Evolutionary conservation across 345 rosid genomes (phyloP), one percentile per base, ranked within the genome.

Genomic region (Toxicodendron radicans): DNA sequence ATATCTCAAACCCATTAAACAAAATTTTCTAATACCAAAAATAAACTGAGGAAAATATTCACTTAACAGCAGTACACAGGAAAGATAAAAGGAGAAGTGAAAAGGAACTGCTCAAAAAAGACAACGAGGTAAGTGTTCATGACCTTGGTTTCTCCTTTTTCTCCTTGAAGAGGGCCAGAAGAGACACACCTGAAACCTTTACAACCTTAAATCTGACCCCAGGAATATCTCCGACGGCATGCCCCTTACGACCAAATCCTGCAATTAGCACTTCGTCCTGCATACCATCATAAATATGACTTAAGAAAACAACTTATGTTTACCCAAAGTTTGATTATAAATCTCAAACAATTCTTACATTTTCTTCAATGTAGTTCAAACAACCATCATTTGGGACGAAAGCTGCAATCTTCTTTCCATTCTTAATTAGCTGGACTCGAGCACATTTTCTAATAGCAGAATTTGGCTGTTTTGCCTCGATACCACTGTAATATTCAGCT

Each of bases 171-270:
- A 90, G 87, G 8, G 92, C 94, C 60, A 83, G 73, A 61, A 90
- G 92, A 35, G 94, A 90, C 41, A 90, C 90, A 61, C 90, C 92
- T 64, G 94, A 90, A 2, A 88, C 92, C 85, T 85, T 88, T 70
- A 88, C 94, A 7, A 87, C 92, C 92, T 90, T 90, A 79, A 90
- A 90, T 75, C 94, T 82, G 24, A 90, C 94, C 53, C 94, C 90
- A 67, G 90, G 92, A 88, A 86, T 87, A 90, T 86, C 91, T 77
- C 94, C 93, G 0, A 89, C 91, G 0, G 93, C 88, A 74, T 87
- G 93, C 4, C 86, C 86, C 73, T 80, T 83, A 2, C 83, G 60
- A 18, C 94, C 94, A 70, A 87, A 89, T 62, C 91, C 93, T 74
- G 91, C 90, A 64, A 89, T 86, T 79, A 90, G 80, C 32, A 90